Conservation (phyloP, 331 rosid species). For the Saraca asoca region DNA sequence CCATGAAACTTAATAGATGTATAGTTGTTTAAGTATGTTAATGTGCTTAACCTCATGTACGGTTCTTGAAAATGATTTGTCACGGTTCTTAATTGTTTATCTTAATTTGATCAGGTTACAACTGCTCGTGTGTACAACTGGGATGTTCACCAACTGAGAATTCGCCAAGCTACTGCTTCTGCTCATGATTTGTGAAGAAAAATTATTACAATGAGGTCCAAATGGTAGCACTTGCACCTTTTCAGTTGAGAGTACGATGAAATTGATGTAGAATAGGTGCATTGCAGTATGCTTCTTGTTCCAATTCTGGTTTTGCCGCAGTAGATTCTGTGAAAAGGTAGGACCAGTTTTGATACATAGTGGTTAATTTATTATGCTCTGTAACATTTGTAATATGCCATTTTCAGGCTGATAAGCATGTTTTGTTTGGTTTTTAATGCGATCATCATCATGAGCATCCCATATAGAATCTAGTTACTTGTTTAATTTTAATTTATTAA, state of each 20-base stretch:
- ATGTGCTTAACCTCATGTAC: neutral
- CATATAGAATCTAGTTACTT: neutral
- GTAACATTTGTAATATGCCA: constrained; percentile 27
- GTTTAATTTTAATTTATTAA: constrained; percentile 15
- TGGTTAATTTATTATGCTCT: constrained; percentile 30
- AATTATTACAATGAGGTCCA: constrained; percentile 24
- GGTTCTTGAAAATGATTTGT: constrained; percentile 5
- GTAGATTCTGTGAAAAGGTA: constrained; percentile 29
- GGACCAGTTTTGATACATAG: constrained; percentile 42
- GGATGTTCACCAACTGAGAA: constrained; percentile 83
- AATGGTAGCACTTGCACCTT: constrained; percentile 25
- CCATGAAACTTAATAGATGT: neutral
- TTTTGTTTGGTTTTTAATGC: constrained; percentile 32
- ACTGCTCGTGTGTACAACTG: constrained; percentile 91
- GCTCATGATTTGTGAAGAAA: constrained; percentile 34
- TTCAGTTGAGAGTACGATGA: constrained; percentile 39
- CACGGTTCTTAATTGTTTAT: constrained; percentile 30
- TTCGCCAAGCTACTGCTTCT: constrained; percentile 40
- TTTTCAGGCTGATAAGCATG: constrained; percentile 31
- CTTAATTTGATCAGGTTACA: constrained; percentile 54
- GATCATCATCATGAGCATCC: neutral
- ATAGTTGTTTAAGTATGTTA: neutral
- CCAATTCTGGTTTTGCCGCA: constrained; percentile 22
- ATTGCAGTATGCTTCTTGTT: constrained; percentile 21
- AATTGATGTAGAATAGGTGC: constrained; percentile 24